Conservation (phyloP, 2,329 filamentous ascomycete genomes). For the Chaetomiaceae sp. region DNA sequence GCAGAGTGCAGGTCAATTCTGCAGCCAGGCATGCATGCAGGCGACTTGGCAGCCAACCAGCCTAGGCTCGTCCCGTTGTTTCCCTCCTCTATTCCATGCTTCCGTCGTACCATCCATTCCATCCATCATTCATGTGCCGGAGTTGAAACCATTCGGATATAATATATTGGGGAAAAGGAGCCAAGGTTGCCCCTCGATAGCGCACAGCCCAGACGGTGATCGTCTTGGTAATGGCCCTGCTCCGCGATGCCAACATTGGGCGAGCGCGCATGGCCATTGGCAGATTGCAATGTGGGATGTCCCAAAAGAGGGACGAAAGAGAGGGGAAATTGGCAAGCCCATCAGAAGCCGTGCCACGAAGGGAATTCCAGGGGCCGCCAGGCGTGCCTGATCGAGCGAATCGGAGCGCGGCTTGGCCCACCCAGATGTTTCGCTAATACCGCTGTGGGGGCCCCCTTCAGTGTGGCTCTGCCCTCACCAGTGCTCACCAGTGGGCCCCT, state of each 20-base stretch:
- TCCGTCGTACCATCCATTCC: background rate
- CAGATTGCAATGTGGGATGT: conserved; percentile 13
- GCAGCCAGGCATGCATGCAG: background rate
- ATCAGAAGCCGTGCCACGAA: conserved; percentile 12
- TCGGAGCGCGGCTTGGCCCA: conserved; percentile 17
- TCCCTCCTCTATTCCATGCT: too few species aligned
- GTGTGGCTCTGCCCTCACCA: conserved; percentile 19
- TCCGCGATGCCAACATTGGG: too few species aligned
- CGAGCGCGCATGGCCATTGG: background rate
- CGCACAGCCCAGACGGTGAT: background rate
- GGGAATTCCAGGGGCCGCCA: conserved; percentile 19
- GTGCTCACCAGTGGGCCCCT: conserved; percentile 17
- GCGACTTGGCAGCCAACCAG: background rate
- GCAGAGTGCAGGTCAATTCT: background rate
- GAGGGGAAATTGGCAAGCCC: conserved; percentile 19
- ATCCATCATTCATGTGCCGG: background rate
- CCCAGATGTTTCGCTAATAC: conserved; percentile 26
- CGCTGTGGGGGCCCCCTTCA: conserved; percentile 19
- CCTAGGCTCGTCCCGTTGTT: too few species aligned
- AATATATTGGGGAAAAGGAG: background rate
- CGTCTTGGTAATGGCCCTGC: background rate
- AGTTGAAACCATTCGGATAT: conserved; percentile 1
- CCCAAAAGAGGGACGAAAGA: background rate
- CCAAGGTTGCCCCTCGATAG: background rate
- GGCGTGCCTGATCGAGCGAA: conserved; percentile 20